These are phyloP conservation scores for Centella asiatica DNA, from an alignment of 129 eudicot genomes.

Conservation along the genomic window DNA sequence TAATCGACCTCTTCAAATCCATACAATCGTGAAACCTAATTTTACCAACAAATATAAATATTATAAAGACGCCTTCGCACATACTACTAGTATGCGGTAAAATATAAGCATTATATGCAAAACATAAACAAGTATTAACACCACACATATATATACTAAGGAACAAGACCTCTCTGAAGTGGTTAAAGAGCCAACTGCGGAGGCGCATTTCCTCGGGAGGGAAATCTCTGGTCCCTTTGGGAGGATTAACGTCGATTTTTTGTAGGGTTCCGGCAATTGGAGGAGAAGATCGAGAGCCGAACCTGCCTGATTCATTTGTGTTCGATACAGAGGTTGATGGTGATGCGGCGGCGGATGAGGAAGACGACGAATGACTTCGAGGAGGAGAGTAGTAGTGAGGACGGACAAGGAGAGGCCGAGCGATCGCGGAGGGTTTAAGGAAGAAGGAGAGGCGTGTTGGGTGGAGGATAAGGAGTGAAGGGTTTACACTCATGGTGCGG, in stretches of 20 bases:
- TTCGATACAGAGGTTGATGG: conserved; percentile 7
- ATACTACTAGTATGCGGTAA: background rate
- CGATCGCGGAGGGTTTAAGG: background rate
- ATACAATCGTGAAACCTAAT: conserved; percentile 70
- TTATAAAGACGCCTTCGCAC: background rate
- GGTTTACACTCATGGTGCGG: background rate
- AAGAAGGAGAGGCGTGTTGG: conserved; percentile 16
- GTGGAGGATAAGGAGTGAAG: conserved; percentile 17
- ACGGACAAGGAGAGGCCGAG: background rate
- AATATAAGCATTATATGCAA: background rate
- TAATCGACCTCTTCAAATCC: conserved; percentile 98
- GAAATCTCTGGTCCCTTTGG: conserved; percentile 93
- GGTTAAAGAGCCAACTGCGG: conserved; percentile 76
- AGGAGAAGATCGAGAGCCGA: conserved; percentile 48
- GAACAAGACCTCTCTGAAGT: conserved; percentile 59
- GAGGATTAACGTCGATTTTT: conserved; percentile 90
- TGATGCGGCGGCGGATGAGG: conserved; percentile 11
- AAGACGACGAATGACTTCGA: background rate
- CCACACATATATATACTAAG: background rate
- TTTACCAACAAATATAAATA: conserved; percentile 4
- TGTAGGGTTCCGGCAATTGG: conserved; percentile 21
- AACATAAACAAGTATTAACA: background rate
- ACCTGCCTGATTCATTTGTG: conserved; percentile 43
- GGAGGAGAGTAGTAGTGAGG: conserved; percentile 18
- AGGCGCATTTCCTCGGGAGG: conserved; percentile 98